phyloP scores from a whole-genome alignment of 768 basidiomycete species.

The Mrakia gelida region DNA sequence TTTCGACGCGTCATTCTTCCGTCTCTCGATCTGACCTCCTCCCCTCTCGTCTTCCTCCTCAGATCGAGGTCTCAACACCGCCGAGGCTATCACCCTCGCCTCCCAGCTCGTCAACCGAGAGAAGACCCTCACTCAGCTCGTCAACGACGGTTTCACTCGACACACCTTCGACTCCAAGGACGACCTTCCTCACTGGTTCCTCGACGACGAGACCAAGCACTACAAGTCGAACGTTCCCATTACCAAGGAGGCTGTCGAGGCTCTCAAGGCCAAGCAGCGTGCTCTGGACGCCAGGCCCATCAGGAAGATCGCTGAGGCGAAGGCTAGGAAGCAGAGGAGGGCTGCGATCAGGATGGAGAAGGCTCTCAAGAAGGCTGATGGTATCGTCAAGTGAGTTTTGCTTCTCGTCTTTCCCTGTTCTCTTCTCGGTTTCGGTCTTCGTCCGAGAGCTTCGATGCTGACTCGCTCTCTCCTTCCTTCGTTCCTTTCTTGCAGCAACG shows the following conservation, averaged over 20 bases:
- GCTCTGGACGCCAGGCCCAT: slow-evolving; percentile 94
- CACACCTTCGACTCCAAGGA: slow-evolving; percentile 90
- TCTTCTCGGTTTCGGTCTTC: too few species aligned
- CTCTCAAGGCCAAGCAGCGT: slow-evolving; percentile 81
- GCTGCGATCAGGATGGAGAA: slow-evolving; percentile 80
- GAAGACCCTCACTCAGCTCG: slow-evolving; percentile 77
- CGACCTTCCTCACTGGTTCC: slow-evolving; percentile 88
- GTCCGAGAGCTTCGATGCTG: not conserved
- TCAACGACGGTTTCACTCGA: slow-evolving; percentile 94
- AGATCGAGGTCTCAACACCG: slow-evolving; percentile 80
- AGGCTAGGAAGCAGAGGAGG: slow-evolving; percentile 91
- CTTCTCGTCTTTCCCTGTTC: not conserved
- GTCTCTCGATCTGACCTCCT: not conserved
- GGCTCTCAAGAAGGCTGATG: slow-evolving; percentile 93
- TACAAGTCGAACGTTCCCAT: slow-evolving; percentile 95
- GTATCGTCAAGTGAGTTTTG: slow-evolving; percentile 49
- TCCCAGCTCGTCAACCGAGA: slow-evolving; percentile 85
- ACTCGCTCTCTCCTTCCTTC: not conserved
- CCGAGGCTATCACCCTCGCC: slow-evolving; percentile 86
- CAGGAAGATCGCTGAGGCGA: slow-evolving; percentile 98
- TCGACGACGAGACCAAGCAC: slow-evolving; percentile 89
- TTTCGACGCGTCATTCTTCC: not conserved
- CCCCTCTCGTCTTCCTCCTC: slow-evolving; percentile 25
- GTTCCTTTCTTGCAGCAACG: slow-evolving; percentile 47
- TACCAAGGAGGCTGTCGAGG: slow-evolving; percentile 87